These are phyloP conservation scores for Linnemannia schmuckeri DNA, from an alignment of 192 early-diverging fungal species.

Conservation along the genomic window DNA sequence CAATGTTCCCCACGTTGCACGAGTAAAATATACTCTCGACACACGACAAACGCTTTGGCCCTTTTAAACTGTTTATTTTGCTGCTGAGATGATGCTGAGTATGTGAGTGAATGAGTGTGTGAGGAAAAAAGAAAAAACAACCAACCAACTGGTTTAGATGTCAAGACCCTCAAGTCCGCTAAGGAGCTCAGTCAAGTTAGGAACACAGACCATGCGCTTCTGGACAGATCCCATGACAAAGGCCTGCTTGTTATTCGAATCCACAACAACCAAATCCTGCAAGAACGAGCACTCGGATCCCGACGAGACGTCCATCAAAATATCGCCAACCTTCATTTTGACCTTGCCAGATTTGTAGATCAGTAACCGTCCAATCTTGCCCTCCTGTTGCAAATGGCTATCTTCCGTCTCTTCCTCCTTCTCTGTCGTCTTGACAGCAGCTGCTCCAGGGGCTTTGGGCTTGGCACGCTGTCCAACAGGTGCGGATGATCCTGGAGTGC, in stretches of 20 bases:
- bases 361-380: slow-evolving; percentile 70
- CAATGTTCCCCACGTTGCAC: neutral
- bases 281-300: slow-evolving; percentile 69
- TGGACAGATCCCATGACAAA: slow-evolving; percentile 71
- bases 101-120: neutral
- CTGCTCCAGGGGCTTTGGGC: slow-evolving; percentile 19
- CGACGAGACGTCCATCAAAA: slow-evolving; percentile 69
- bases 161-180: slow-evolving; percentile 36
- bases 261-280: slow-evolving; percentile 72
- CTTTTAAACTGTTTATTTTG: neutral
- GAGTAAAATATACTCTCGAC: neutral
- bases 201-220: slow-evolving; percentile 71
- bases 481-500: slow-evolving; percentile 6
- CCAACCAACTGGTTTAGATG: neutral
- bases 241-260: slow-evolving; percentile 61
- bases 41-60: neutral
- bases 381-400: slow-evolving; percentile 58
- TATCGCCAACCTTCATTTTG: slow-evolving; percentile 72
- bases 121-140: too few species aligned
- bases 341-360: slow-evolving; percentile 77
- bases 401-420: slow-evolving; percentile 22
- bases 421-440: neutral
- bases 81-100: neutral
- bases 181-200: slow-evolving; percentile 67
- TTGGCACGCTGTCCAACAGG: slow-evolving; percentile 34